Base-by-base conservation (phyloP, 2,329 filamentous ascomycete species). In the Ophiostoma sp. region DNA sequence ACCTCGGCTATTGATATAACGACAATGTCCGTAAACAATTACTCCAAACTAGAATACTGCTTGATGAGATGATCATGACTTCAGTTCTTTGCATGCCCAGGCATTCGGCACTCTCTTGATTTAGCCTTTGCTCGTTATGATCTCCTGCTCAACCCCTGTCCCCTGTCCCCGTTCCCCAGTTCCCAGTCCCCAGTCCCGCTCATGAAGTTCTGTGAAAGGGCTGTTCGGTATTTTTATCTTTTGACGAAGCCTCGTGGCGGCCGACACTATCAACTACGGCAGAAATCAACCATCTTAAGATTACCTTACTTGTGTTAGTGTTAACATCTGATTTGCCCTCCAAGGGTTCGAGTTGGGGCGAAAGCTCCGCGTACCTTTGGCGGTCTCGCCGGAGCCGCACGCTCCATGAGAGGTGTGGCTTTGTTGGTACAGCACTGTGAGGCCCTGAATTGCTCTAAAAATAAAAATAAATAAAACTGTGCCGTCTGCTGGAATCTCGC, bases 371-470 rank as follows among this genome's bases (percentile, higher is more conserved):
- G 27, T 38, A 60, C 55, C 16, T 38, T 12, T 60, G 38, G 58
- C 58, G 38, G 5, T 7, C 7, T 16, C 58, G 12, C 58, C 58
- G 58, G 58, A 62, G 58, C 58, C 58, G 58, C 58, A 62, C 58
- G 38, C 58, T 41, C 7, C n/a, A 55, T 9, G 18, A 27, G 11
- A 3, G 8, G 9, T 52, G 6, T 47, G 18, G 52, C 8, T 38
- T 60, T 7, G 27, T 40, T n/a, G 12, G 55, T 27, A 27, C 27
- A 27, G 27, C 27, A 27, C 27, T 27, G 27, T 27, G 27, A 27
- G 27, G 27, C 27, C 27, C 27, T 27, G 27, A 27, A 27, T 27
- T 27, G 27, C 27, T 27, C 27, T 27, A 27, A 27, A 27, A 27
- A 27, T 27, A 27, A 27, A 27, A 27, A 27, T 27, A 1, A 27